A percentile compares a stretch with the other conserved stretches of the same genome.
Evolutionary conservation across 2,329 filamentous ascomycete genomes (phyloP).

Genomic region (Exophiala lecanii-corni): DNA sequence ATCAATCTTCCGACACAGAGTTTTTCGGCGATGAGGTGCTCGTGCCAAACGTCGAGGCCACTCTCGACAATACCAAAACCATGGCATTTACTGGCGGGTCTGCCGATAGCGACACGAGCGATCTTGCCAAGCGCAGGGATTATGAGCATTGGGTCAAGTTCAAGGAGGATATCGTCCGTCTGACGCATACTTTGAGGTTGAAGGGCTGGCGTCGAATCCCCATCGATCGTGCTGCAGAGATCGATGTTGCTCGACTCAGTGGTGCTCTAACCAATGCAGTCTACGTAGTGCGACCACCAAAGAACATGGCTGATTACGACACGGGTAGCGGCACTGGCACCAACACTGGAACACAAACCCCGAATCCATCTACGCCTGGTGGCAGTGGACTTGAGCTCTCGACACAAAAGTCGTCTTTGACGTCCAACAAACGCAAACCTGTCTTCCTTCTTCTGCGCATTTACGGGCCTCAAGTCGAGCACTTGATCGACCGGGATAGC

Average conservation of each 20-base stretch:
- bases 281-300: slow-evolving; percentile 83
- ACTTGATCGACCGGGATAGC: slow-evolving; percentile 88
- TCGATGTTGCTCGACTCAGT: slow-evolving; percentile 54
- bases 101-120: slow-evolving; percentile 42
- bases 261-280: slow-evolving; percentile 95
- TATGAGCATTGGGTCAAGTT: slow-evolving; percentile 76
- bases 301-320: slow-evolving; percentile 46
- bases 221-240: slow-evolving; percentile 38
- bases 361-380: slow-evolving; percentile 12
- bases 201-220: slow-evolving; percentile 88
- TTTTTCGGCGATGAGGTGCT: slow-evolving; percentile 69
- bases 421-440: slow-evolving; percentile 10
- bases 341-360: slow-evolving; percentile 14
- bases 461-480: slow-evolving; percentile 91
- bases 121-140: slow-evolving; percentile 58
- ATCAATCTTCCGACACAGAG: slow-evolving; percentile 77
- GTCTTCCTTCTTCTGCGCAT: slow-evolving; percentile 81
- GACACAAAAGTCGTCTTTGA: background rate
- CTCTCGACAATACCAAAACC: slow-evolving; percentile 86
- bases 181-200: slow-evolving; percentile 80
- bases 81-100: slow-evolving; percentile 65
- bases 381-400: background rate
- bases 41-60: slow-evolving; percentile 80
- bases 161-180: slow-evolving; percentile 85
- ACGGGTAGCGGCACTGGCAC: slow-evolving; percentile 6